Conservation (phyloP, 2,329 filamentous ascomycete genomes). For the Fusarium musae region DNA sequence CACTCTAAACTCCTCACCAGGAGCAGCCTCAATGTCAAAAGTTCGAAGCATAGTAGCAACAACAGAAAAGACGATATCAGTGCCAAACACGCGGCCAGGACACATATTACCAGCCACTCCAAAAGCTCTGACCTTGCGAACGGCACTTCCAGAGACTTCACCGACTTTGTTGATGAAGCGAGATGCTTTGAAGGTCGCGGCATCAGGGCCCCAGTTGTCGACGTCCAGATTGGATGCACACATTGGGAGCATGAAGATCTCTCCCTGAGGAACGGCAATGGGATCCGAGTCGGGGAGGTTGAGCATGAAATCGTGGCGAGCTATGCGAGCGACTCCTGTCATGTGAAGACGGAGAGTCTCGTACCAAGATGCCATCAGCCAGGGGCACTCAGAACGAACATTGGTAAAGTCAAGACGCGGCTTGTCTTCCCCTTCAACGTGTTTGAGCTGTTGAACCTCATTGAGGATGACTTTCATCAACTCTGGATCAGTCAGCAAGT, state of each 20-base stretch:
- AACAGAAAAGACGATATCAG: slow-evolving; percentile 45
- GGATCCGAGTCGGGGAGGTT: slow-evolving; percentile 23
- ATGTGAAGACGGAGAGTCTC: slow-evolving; percentile 48
- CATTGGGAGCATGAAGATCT: slow-evolving; percentile 49
- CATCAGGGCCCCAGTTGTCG: slow-evolving; percentile 45
- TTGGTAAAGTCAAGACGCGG: slow-evolving; percentile 38
- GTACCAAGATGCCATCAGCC: slow-evolving; percentile 47
- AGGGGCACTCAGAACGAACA: slow-evolving; percentile 43
- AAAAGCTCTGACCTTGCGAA: slow-evolving; percentile 46
- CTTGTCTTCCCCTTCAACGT: slow-evolving; percentile 18
- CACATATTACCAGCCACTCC: slow-evolving; percentile 49
- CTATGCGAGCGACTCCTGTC: slow-evolving; percentile 47
- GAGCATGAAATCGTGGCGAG: slow-evolving; percentile 44
- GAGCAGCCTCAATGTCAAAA: slow-evolving; percentile 42
- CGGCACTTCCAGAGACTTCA: slow-evolving; percentile 30
- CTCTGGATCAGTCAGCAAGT: slow-evolving; percentile 38
- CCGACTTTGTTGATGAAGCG: slow-evolving; percentile 45
- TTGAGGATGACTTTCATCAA: slow-evolving; percentile 36
- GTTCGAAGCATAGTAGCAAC: slow-evolving; percentile 42
- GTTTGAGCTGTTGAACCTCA: slow-evolving; percentile 37
- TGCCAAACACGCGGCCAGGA: slow-evolving; percentile 46
- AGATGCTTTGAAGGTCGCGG: slow-evolving; percentile 39
- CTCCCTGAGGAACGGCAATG: slow-evolving; percentile 41
- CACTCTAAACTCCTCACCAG: slow-evolving; percentile 32
- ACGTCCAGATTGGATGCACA: slow-evolving; percentile 46